These are phyloP conservation scores for Amylostereum chailletii DNA, from an alignment of 1,284 basidiomycete genomes.

Conservation along the genomic window DNA sequence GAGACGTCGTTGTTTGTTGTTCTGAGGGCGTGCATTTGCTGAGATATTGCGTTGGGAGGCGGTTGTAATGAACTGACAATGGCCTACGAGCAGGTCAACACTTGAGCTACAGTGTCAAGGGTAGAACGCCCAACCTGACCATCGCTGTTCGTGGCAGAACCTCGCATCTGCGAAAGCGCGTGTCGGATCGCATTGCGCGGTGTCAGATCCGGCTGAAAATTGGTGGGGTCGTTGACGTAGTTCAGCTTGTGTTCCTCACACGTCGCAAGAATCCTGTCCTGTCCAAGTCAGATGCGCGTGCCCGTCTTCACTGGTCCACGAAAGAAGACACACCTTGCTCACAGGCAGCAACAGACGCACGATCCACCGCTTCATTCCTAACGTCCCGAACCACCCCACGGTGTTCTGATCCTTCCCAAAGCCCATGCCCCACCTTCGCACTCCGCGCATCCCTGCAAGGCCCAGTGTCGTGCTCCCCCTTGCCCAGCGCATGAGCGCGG, in stretches of 20 bases:
- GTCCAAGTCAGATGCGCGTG: slow-evolving; percentile 5
- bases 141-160: not conserved
- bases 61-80: not conserved
- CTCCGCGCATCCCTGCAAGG: slow-evolving; percentile 53
- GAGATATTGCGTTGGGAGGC: not conserved
- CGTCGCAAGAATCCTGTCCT: slow-evolving; percentile 71
- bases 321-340: slow-evolving; percentile 44
- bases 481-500: slow-evolving; percentile 57
- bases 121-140: not conserved
- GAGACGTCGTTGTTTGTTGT: not conserved
- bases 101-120: not conserved
- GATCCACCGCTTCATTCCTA: slow-evolving; percentile 60
- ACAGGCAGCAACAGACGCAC: slow-evolving; percentile 59
- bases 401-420: slow-evolving; percentile 19
- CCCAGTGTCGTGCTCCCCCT: slow-evolving; percentile 46
- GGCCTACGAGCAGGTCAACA: not conserved
- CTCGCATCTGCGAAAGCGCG: slow-evolving; percentile 17
- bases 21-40: not conserved
- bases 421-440: slow-evolving; percentile 73
- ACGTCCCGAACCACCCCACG: slow-evolving; percentile 35
- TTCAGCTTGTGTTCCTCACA: slow-evolving; percentile 51
- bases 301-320: not conserved
- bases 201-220: slow-evolving; percentile 63
- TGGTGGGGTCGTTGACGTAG: slow-evolving; percentile 60
- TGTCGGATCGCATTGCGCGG: slow-evolving; percentile 62